These are phyloP conservation scores for Cyberlindnera maritima DNA, from an alignment of 805 yeast species.

Conservation along the genomic window DNA sequence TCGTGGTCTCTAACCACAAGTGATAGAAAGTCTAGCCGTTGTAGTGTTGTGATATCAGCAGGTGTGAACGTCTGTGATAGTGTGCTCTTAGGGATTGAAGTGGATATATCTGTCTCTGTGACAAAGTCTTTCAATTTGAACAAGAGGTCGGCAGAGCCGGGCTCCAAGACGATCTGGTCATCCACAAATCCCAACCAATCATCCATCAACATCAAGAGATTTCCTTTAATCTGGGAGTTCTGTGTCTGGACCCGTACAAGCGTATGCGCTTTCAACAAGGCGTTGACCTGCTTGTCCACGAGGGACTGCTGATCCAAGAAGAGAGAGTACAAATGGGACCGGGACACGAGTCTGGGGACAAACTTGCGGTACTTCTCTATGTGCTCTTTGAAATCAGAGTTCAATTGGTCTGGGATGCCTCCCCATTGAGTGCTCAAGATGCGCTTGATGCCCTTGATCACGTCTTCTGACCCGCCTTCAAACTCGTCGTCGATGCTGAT, in stretches of 20 bases:
- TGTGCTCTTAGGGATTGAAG: background rate
- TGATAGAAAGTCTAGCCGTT: conserved; percentile 42
- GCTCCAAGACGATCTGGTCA: background rate
- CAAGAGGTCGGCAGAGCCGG: background rate
- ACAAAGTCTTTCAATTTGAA: conserved; percentile 3
- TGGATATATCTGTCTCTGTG: background rate
- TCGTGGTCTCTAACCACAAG: conserved; percentile 38
- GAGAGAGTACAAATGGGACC: conserved; percentile 45
- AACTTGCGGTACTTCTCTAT: conserved; percentile 16
- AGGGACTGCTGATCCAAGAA: conserved; percentile 45
- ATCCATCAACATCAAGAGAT: conserved; percentile 34
- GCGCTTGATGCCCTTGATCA: conserved; percentile 5
- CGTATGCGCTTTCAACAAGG: conserved; percentile 34
- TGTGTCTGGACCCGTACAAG: conserved; percentile 33
- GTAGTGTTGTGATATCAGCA: conserved; percentile 32
- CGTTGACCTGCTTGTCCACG: conserved; percentile 46
- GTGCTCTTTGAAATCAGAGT: conserved; percentile 18
- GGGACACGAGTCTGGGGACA: conserved; percentile 17
- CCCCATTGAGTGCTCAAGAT: conserved; percentile 19
- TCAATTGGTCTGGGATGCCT: conserved; percentile 13
- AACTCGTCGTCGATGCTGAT: conserved; percentile 1
- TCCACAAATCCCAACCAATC: conserved; percentile 17
- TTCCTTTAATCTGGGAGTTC: conserved; percentile 35
- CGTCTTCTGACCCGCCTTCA: conserved; percentile 1
- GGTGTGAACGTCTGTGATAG: conserved; percentile 7